These are phyloP conservation scores for Mortierella hygrophila DNA, from an alignment of 192 early-diverging fungal species.

Conservation along the genomic window DNA sequence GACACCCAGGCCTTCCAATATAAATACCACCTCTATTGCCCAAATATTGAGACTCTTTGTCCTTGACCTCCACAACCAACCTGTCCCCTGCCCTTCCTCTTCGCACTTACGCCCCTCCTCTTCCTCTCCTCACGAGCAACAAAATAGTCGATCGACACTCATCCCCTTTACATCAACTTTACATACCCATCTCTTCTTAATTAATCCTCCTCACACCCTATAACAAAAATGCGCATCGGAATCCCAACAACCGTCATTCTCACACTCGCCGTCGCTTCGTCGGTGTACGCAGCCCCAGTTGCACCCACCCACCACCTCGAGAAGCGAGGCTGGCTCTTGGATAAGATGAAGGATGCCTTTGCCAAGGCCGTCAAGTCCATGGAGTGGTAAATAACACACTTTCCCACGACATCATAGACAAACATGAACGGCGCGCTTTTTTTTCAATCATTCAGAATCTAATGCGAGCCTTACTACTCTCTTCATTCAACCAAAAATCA, in stretches of 20 bases:
- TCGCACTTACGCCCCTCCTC: neutral
- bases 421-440: too few relatives aligned
- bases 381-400: conserved; percentile 19
- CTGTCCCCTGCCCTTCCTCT: neutral
- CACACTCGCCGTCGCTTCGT: conserved; percentile 31
- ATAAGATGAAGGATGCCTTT: conserved; percentile 37
- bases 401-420: too few relatives aligned
- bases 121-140: neutral
- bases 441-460: too few relatives aligned
- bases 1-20: neutral
- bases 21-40: conserved; percentile 11
- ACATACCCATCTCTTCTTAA: neutral
- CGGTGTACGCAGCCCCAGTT: conserved; percentile 43
- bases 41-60: conserved; percentile 17
- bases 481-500: too few relatives aligned
- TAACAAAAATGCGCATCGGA: conserved; percentile 28
- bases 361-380: conserved; percentile 39
- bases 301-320: conserved; percentile 20
- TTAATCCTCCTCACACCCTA: neutral
- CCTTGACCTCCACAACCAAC: conserved; percentile 29
- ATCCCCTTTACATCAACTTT: neutral
- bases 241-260: conserved; percentile 34
- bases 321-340: conserved; percentile 40
- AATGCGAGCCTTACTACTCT: too few relatives aligned
- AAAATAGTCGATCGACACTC: conserved; percentile 8